These are phyloP conservation scores for Scheffersomyces quercinus DNA, from an alignment of 1,139 yeast genomes.

Conservation along the genomic window DNA sequence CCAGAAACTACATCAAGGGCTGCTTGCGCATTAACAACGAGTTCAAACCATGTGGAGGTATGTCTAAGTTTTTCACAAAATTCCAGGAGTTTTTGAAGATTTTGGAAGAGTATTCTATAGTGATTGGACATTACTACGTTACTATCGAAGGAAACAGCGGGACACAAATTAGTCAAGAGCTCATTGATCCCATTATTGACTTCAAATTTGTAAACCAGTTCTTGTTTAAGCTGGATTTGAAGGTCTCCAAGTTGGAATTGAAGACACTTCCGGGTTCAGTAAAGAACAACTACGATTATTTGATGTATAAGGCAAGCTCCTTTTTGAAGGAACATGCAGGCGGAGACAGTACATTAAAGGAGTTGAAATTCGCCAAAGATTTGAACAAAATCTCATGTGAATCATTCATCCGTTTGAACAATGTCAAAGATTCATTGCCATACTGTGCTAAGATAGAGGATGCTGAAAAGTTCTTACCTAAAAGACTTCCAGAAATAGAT, in stretches of 20 bases:
- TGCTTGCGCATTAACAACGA: conserved; percentile 77
- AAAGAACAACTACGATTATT: conserved; percentile 35
- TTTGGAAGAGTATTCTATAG: conserved; percentile 47
- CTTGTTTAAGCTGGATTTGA: conserved; percentile 27
- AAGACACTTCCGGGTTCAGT: conserved; percentile 24
- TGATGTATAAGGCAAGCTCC: conserved; percentile 21
- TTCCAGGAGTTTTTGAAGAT: conserved; percentile 33
- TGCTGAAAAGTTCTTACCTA: conserved; percentile 40
- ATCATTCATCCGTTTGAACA: conserved; percentile 34
- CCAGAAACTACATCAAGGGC: conserved; percentile 51
- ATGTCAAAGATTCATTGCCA: conserved; percentile 26
- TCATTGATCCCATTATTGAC: conserved; percentile 26
- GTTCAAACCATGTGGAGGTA: conserved; percentile 49
- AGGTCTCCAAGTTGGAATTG: conserved; percentile 33
- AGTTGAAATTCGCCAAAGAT: conserved; percentile 25
- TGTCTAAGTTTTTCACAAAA: conserved; percentile 46
- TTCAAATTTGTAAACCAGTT: conserved; percentile 23
- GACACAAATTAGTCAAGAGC: conserved; percentile 13
- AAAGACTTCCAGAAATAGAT: conserved; percentile 46
- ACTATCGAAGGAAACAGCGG: conserved; percentile 13
- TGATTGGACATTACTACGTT: conserved; percentile 37
- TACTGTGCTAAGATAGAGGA: conserved; percentile 36
- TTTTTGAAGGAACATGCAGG: conserved; percentile 19
- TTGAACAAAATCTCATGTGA: conserved; percentile 51
- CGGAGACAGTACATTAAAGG: conserved; percentile 6